Percentiles rank a stretch among this genome's conserved stretches.
Conservation (phyloP, 164 flowering plant genomes). For the Vitis amurensis region DNA sequence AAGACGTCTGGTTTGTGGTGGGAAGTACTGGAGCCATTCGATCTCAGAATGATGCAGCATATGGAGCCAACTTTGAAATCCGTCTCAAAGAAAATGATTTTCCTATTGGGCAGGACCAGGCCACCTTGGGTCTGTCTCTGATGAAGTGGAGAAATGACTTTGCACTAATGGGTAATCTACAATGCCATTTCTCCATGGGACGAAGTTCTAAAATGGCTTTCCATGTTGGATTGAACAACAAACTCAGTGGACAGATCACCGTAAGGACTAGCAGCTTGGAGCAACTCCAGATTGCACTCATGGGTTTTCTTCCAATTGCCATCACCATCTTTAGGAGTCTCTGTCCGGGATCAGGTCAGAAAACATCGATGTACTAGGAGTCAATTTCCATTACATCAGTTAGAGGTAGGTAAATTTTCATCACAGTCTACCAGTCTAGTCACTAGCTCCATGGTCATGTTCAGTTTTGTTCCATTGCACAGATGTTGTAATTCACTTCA, state of each 20-base stretch:
- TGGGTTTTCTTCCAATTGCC: constrained; percentile 12
- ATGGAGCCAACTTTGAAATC: constrained; percentile 69
- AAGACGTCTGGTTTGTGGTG: constrained; percentile 46
- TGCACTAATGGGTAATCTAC: constrained; percentile 56
- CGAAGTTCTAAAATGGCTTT: constrained; percentile 59
- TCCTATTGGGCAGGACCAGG: constrained; percentile 66
- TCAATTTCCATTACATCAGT: too few species aligned
- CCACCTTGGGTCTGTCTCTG: constrained; percentile 57
- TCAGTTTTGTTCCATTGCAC: too few species aligned
- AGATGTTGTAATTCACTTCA: too few species aligned
- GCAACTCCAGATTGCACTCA: constrained; percentile 15
- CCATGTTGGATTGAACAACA: constrained; percentile 61
- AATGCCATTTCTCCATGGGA: constrained; percentile 64
- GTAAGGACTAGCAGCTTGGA: constrained; percentile 64
- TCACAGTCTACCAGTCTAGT: too few species aligned
- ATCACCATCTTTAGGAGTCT: constrained; percentile 5
- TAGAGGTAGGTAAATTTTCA: too few species aligned
- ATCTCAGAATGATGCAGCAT: constrained; percentile 58
- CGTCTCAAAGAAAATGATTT: constrained; percentile 55
- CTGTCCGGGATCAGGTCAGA: not conserved
- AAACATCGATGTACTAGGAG: constrained; percentile 1
- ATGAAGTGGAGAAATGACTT: constrained; percentile 70
- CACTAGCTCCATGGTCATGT: too few species aligned
- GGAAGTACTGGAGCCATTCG: constrained; percentile 58
- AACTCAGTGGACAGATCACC: constrained; percentile 65